Conservation (phyloP, 2,329 filamentous ascomycete genomes). For the Xylariaceae sp. region DNA sequence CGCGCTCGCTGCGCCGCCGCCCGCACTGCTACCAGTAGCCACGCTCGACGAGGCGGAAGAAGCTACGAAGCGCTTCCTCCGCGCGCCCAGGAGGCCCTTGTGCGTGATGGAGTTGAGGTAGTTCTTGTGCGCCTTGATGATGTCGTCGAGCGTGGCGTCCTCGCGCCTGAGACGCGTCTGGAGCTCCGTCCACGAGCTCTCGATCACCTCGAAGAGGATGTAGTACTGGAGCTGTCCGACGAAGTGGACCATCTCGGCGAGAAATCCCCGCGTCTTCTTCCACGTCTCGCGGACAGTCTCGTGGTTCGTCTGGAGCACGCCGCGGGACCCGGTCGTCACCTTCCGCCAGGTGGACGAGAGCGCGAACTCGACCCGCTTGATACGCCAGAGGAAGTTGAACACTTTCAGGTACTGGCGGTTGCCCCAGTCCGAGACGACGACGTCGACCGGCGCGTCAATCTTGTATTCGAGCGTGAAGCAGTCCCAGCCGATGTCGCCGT, state of each 20-base stretch:
- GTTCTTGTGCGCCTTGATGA: conserved; percentile 83
- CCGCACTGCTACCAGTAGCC: no score
- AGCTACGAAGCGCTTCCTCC: conserved; percentile 40
- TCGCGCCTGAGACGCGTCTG: conserved; percentile 77
- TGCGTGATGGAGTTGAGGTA: conserved; percentile 94
- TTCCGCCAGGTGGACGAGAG: conserved; percentile 87
- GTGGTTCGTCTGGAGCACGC: conserved; percentile 76
- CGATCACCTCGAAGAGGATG: conserved; percentile 97
- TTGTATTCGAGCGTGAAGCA: conserved; percentile 99
- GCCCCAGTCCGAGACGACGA: conserved; percentile 93
- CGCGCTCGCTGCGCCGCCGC: no score
- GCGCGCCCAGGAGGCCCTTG: conserved; percentile 84
- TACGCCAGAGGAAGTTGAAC: conserved; percentile 98
- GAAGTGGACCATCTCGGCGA: conserved; percentile 98
- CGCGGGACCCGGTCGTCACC: conserved; percentile 89
- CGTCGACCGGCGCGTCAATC: conserved; percentile 91
- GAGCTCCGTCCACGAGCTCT: conserved; percentile 88
- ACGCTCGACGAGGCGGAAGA: conserved; percentile 31
- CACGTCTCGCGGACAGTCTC: conserved; percentile 68
- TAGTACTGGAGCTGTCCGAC: conserved; percentile 97
- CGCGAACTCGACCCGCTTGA: conserved; percentile 95
- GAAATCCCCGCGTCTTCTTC: conserved; percentile 81
- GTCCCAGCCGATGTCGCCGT: conserved; percentile 98
- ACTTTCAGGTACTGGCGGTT: conserved; percentile 96
- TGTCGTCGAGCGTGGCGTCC: conserved; percentile 86